These are phyloP conservation scores for Phylloporus sp. DNA, from an alignment of 768 basidiomycete species.

Conservation along the genomic window DNA sequence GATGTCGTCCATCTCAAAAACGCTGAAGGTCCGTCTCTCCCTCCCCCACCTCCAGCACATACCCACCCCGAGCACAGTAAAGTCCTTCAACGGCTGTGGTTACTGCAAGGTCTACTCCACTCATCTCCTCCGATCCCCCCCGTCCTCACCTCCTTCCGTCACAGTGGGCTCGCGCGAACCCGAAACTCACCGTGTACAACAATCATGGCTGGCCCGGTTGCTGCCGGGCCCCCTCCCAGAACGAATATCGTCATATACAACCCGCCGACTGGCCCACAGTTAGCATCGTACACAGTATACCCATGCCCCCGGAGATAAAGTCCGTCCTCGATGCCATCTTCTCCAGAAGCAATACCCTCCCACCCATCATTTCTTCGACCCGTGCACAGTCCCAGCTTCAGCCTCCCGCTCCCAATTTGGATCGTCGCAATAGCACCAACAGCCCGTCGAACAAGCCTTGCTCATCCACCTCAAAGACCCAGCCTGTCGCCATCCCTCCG, in stretches of 20 bases:
- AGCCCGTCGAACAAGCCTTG: slow-evolving; percentile 22
- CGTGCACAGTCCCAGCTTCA: slow-evolving; percentile 33
- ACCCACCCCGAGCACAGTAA: slow-evolving; percentile 44
- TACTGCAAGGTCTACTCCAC: slow-evolving; percentile 71
- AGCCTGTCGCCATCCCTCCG: slow-evolving; percentile 33
- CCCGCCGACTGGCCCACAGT: slow-evolving; percentile 80
- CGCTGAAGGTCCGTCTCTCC: slow-evolving; percentile 64
- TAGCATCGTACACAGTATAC: slow-evolving; percentile 66
- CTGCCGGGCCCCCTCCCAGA: slow-evolving; percentile 66
- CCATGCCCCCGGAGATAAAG: slow-evolving; percentile 71
- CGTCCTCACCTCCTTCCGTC: slow-evolving; percentile 24
- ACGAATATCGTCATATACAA: slow-evolving; percentile 60
- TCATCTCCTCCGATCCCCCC: slow-evolving; percentile 16
- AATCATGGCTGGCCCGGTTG: slow-evolving; percentile 88
- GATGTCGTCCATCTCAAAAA: slow-evolving; percentile 81
- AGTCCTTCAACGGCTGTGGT: slow-evolving; percentile 82
- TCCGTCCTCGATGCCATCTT: slow-evolving; percentile 56
- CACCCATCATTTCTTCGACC: slow-evolving; percentile 27
- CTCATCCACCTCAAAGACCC: slow-evolving; percentile 40
- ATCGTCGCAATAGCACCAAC: slow-evolving; percentile 46
- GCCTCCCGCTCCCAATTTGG: slow-evolving; percentile 30
- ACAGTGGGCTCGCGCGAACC: slow-evolving; percentile 70
- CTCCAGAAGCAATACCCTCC: slow-evolving; percentile 35
- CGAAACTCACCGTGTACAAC: slow-evolving; percentile 52
- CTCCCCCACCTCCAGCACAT: slow-evolving; percentile 4